Conservation (phyloP, 1,284 basidiomycete species). For the Pterulicium gracile region DNA sequence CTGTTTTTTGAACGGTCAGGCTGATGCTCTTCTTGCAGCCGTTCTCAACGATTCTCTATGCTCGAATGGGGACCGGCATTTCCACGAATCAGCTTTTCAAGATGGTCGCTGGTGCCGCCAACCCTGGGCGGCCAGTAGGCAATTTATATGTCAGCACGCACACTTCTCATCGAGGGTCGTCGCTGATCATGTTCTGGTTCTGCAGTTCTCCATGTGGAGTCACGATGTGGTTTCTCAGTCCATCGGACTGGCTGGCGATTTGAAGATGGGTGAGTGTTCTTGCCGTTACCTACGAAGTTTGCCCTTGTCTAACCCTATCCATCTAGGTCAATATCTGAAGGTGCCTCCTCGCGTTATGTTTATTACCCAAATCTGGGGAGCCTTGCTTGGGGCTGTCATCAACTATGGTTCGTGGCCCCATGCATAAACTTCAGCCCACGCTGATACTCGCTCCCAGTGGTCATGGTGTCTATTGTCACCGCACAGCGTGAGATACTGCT, state of each 20-base stretch:
- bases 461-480: conserved; percentile 30
- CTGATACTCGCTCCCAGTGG: conserved; percentile 9
- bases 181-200: neutral
- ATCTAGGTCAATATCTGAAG: conserved; percentile 55
- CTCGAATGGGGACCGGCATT: conserved; percentile 48
- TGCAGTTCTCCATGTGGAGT: conserved; percentile 54
- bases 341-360: conserved; percentile 67
- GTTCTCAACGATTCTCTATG: conserved; percentile 29
- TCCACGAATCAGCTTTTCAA: conserved; percentile 52
- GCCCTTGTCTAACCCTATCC: neutral
- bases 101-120: conserved; percentile 53
- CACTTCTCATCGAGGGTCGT: neutral
- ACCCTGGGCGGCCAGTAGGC: conserved; percentile 54
- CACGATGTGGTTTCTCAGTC: conserved; percentile 46
- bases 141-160: conserved; percentile 48
- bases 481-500: conserved; percentile 28
- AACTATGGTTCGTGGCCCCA: conserved; percentile 20
- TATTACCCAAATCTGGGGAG: conserved; percentile 42
- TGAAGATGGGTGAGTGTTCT: conserved; percentile 51
- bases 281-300: neutral
- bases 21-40: conserved; percentile 12
- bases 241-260: conserved; percentile 39
- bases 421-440: neutral
- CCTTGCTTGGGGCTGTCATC: conserved; percentile 12
- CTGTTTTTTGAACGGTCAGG: conserved; percentile 2